Evolutionary conservation across 768 basidiomycete species (phyloP).

Genomic region (Trametes coccinea): DNA sequence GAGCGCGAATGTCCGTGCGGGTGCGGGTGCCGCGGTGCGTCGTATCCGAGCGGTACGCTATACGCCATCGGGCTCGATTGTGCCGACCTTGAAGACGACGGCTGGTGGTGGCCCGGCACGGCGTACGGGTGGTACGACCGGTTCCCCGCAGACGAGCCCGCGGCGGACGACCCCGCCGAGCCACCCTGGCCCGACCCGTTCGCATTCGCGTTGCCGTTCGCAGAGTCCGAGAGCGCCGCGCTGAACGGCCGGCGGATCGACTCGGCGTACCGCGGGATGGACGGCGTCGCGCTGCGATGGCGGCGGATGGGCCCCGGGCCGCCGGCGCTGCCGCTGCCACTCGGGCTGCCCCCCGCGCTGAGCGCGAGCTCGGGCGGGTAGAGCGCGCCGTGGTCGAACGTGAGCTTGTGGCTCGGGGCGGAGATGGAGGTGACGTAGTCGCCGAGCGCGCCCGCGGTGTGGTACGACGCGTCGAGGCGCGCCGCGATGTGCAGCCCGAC

Average conservation of each 20-base stretch:
- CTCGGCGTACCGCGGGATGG: constrained; percentile 50
- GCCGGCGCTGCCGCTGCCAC: background rate
- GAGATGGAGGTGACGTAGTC: constrained; percentile 52
- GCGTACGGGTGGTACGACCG: constrained; percentile 39
- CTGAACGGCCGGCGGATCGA: constrained; percentile 49
- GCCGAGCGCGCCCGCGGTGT: constrained; percentile 26
- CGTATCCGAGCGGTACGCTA: constrained; percentile 49
- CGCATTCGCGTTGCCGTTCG: constrained; percentile 17
- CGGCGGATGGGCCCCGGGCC: constrained; percentile 65
- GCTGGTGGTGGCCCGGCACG: constrained; percentile 23
- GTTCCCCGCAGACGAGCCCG: constrained; percentile 12
- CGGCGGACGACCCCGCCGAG: constrained; percentile 24
- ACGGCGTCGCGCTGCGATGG: constrained; percentile 79
- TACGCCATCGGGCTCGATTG: constrained; percentile 44
- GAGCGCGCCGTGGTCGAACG: constrained; percentile 58
- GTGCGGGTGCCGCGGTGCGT: constrained; percentile 14
- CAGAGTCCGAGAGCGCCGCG: constrained; percentile 38
- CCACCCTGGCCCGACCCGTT: background rate
- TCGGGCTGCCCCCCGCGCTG: background rate
- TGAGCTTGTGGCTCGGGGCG: constrained; percentile 67
- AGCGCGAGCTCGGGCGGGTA: constrained; percentile 44
- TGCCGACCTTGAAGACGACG: constrained; percentile 25
- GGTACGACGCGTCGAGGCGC: constrained; percentile 25
- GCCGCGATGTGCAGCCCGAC: constrained; percentile 22
- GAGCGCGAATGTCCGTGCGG: constrained; percentile 31